A percentile compares a stretch with the other conserved stretches of the same genome.
Evolutionary conservation across 345 rosid species (phyloP).

Genomic region (Noccaea caerulescens): DNA sequence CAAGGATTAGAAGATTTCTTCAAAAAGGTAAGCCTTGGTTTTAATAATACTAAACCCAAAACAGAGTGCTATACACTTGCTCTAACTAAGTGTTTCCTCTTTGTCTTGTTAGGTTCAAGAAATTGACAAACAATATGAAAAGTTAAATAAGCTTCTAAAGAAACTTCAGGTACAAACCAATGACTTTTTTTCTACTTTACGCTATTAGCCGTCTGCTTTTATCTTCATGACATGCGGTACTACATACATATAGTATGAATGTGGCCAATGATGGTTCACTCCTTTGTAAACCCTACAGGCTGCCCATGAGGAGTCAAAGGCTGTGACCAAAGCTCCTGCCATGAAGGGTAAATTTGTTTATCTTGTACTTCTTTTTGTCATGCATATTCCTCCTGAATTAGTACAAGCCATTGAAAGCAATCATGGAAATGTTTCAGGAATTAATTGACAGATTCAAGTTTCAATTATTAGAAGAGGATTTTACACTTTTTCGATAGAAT

Average conservation of each 20-base stretch:
- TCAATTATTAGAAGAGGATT: background rate
- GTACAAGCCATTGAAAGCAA: background rate
- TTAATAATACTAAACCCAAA: background rate
- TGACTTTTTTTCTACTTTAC: background rate
- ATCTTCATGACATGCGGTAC: background rate
- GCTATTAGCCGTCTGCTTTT: background rate
- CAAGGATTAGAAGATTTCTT: slow-evolving; percentile 85
- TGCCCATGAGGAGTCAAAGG: slow-evolving; percentile 90
- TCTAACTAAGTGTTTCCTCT: slow-evolving; percentile 18
- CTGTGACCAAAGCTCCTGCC: slow-evolving; percentile 91
- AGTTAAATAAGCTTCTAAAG: slow-evolving; percentile 75
- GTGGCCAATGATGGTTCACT: background rate
- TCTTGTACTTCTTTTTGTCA: background rate
- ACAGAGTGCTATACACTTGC: background rate
- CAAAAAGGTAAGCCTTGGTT: slow-evolving; percentile 62
- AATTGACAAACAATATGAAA: slow-evolving; percentile 81
- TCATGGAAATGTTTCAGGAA: background rate
- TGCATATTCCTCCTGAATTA: background rate
- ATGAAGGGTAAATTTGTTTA: slow-evolving; percentile 68
- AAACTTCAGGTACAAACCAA: slow-evolving; percentile 76
- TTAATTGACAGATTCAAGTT: background rate
- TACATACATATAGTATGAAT: background rate
- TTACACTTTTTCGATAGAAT: background rate
- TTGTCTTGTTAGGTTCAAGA: slow-evolving; percentile 74
- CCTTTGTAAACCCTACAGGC: slow-evolving; percentile 52